phyloP scores from a whole-genome alignment of 495 filamentous ascomycete species.

The Neurospora sp. region DNA sequence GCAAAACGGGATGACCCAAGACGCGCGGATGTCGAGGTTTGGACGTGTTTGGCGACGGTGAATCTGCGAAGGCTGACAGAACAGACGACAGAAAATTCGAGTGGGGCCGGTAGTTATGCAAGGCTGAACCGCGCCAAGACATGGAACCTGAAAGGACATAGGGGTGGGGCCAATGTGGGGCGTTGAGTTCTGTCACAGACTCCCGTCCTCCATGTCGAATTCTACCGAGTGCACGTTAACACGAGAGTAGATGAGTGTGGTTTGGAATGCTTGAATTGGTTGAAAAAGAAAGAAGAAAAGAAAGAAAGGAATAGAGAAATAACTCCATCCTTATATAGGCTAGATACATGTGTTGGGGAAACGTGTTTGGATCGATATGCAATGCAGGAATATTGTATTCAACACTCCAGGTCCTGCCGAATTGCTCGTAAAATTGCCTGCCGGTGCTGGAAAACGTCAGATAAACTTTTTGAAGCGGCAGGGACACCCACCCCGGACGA shows the following conservation, averaged over 20 bases:
- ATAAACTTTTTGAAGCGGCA: not conserved
- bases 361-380: no score
- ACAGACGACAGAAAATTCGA: conserved; percentile 18
- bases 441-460: not conserved
- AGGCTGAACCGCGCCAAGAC: conserved; percentile 3
- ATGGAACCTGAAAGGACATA: not conserved
- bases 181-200: no score
- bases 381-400: no score
- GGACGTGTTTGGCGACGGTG: not conserved
- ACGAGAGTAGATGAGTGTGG: no score
- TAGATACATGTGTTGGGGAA: no score
- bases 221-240: no score
- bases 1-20: not conserved
- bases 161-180: not conserved
- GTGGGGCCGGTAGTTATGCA: conserved; percentile 11
- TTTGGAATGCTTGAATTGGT: no score
- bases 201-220: no score
- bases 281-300: no score
- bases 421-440: not conserved
- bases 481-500: not conserved
- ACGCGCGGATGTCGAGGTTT: not conserved
- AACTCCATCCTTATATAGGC: no score
- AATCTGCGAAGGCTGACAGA: conserved; percentile 5
- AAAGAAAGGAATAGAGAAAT: no score
- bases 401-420: not conserved